A percentile compares a stretch with the other conserved stretches of the same genome.
phyloP scores from a whole-genome alignment of 345 rosid genomes.

The Leavenworthia alabamica region DNA sequence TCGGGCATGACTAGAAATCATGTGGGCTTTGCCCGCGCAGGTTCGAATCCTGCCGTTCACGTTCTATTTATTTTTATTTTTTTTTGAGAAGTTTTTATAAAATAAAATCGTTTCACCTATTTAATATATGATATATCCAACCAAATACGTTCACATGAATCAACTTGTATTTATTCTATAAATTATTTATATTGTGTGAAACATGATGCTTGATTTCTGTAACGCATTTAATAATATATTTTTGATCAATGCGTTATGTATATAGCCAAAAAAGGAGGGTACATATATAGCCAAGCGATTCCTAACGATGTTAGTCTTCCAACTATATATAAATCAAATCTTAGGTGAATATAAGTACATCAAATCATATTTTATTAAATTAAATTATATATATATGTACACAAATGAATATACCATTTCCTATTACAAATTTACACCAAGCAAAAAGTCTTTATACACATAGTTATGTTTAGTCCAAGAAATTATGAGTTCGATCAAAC shows the following conservation, averaged over 20 bases:
- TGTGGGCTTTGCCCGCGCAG: constrained; percentile 93
- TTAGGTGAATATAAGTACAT: constrained; percentile 28
- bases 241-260: not conserved
- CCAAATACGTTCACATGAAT: not conserved
- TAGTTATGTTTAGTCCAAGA: constrained; percentile 21
- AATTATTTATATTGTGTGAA: not conserved
- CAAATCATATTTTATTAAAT: constrained; percentile 9
- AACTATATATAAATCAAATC: constrained; percentile 18
- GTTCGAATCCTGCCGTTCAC: constrained; percentile 71
- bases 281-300: constrained; percentile 22
- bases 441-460: not conserved
- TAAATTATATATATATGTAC: not conserved
- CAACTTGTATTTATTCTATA: not conserved
- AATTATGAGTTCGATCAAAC: constrained; percentile 15
- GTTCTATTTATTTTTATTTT: too few species aligned
- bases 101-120: not conserved
- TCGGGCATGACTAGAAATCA: constrained; percentile 92
- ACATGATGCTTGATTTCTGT: constrained; percentile 20
- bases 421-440: not conserved
- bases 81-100: not conserved
- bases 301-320: constrained; percentile 16
- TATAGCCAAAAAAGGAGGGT: constrained; percentile 13
- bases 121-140: not conserved
- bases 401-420: not conserved
- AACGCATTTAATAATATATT: not conserved